These are phyloP conservation scores for Auricularia sp. DNA, from an alignment of 768 basidiomycete genomes.

Conservation along the genomic window DNA sequence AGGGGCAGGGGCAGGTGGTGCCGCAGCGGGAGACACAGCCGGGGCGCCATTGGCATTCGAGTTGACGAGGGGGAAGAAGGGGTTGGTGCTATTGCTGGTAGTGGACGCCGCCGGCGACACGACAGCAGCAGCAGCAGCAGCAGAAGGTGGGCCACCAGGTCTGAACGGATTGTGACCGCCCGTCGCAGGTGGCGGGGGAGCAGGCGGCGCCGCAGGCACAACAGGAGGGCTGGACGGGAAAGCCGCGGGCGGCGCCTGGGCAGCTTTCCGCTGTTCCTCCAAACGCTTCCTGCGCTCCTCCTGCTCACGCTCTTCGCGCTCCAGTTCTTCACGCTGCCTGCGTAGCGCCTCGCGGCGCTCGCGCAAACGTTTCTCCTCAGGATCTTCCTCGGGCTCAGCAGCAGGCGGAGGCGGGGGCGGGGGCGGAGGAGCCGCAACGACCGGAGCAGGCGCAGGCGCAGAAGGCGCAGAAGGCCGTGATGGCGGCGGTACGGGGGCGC, in stretches of 20 bases:
- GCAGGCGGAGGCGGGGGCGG: slow-evolving; percentile 29
- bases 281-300: slow-evolving; percentile 16
- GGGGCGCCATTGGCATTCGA: slow-evolving; percentile 20
- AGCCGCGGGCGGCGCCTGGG: slow-evolving; percentile 14
- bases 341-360: slow-evolving; percentile 61
- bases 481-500: slow-evolving; percentile 30
- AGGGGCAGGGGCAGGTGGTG: slow-evolving; percentile 13
- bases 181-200: slow-evolving; percentile 16
- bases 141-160: slow-evolving; percentile 37
- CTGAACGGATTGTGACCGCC: slow-evolving; percentile 62
- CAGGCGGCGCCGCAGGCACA: slow-evolving; percentile 9
- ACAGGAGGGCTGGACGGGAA: slow-evolving; percentile 15
- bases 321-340: slow-evolving; percentile 63
- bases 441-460: slow-evolving; percentile 24
- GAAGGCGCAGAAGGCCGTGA: slow-evolving; percentile 23
- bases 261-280: slow-evolving; percentile 6
- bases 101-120: slow-evolving; percentile 25
- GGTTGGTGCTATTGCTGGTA: slow-evolving; percentile 38
- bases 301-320: slow-evolving; percentile 48
- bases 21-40: neutral
- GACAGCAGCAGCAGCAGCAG: slow-evolving; percentile 25
- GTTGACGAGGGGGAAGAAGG: slow-evolving; percentile 64
- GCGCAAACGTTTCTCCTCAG: slow-evolving; percentile 35
- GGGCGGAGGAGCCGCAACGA: slow-evolving; percentile 14
- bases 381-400: slow-evolving; percentile 64